Conservation (phyloP, 1,139 yeast genomes). For the Blastobotrys aristatus region DNA sequence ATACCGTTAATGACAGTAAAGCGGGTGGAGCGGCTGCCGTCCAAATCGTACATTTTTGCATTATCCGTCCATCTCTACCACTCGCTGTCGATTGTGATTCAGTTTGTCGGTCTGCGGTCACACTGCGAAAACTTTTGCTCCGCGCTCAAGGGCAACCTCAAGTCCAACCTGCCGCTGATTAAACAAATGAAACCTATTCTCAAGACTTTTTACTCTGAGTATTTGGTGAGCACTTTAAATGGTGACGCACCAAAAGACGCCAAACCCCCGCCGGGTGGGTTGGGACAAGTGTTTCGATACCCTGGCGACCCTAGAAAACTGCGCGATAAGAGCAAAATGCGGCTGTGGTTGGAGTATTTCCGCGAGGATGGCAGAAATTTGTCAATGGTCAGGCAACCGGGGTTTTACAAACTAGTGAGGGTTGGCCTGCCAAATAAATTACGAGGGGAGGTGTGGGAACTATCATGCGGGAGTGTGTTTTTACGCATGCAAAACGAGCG, state of each 20-base stretch:
- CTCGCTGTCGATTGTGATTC: slow-evolving; percentile 57
- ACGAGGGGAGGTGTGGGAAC: slow-evolving; percentile 96
- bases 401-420: slow-evolving; percentile 74
- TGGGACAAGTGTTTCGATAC: slow-evolving; percentile 75
- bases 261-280: slow-evolving; percentile 68
- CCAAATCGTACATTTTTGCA: slow-evolving; percentile 74
- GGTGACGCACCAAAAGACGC: slow-evolving; percentile 6
- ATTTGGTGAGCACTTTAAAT: slow-evolving; percentile 45
- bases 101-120: slow-evolving; percentile 73
- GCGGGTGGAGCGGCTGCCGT: slow-evolving; percentile 80
- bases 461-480: slow-evolving; percentile 82
- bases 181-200: slow-evolving; percentile 60
- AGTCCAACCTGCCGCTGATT: slow-evolving; percentile 60
- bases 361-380: slow-evolving; percentile 79
- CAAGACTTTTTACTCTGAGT: slow-evolving; percentile 78
- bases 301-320: slow-evolving; percentile 83
- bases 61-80: slow-evolving; percentile 66
- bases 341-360: slow-evolving; percentile 90
- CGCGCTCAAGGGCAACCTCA: slow-evolving; percentile 55
- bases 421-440: slow-evolving; percentile 90
- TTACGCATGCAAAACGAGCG: slow-evolving; percentile 58
- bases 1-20: slow-evolving; percentile 74
- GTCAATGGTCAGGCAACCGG: slow-evolving; percentile 65
- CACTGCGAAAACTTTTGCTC: slow-evolving; percentile 79
- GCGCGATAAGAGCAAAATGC: slow-evolving; percentile 79